phyloP scores from a whole-genome alignment of 495 filamentous ascomycete genomes.

The Xylaria nigripes region DNA sequence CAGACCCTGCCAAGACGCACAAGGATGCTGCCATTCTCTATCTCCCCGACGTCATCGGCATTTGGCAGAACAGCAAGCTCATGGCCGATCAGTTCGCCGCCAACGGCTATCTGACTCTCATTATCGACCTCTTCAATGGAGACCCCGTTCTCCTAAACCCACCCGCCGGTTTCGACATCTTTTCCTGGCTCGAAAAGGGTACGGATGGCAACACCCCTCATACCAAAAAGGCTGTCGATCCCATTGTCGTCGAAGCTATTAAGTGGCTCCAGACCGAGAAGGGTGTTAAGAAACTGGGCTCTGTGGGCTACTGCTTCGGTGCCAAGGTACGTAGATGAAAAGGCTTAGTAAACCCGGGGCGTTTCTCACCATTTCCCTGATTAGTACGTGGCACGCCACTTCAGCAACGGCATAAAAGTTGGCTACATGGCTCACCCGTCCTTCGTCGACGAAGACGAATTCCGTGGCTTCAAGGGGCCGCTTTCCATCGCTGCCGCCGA shows the following conservation, averaged over 20 bases:
- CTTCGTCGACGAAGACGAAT: slow-evolving; percentile 69
- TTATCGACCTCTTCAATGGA: slow-evolving; percentile 73
- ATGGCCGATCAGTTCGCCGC: slow-evolving; percentile 76
- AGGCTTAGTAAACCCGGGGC: neutral
- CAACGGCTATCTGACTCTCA: slow-evolving; percentile 68
- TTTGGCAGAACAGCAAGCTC: slow-evolving; percentile 71
- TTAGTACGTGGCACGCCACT: slow-evolving; percentile 41
- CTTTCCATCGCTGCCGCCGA: slow-evolving; percentile 72
- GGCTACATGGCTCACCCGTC: slow-evolving; percentile 71
- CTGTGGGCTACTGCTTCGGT: slow-evolving; percentile 75
- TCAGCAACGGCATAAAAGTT: slow-evolving; percentile 42
- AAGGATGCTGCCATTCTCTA: slow-evolving; percentile 46
- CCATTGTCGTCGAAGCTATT: slow-evolving; percentile 40
- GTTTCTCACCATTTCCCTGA: neutral
- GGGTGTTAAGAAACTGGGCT: slow-evolving; percentile 59
- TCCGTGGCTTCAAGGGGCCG: slow-evolving; percentile 60
- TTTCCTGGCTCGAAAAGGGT: slow-evolving; percentile 48
- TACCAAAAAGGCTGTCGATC: slow-evolving; percentile 47
- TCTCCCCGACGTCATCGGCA: slow-evolving; percentile 60
- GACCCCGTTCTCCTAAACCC: slow-evolving; percentile 54
- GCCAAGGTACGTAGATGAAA: slow-evolving; percentile 37
- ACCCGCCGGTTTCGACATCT: slow-evolving; percentile 49
- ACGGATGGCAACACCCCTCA: slow-evolving; percentile 48
- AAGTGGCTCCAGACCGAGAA: slow-evolving; percentile 39
- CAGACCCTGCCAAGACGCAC: slow-evolving; percentile 34